Evolutionary conservation across 163 green algal genomes (phyloP).

Genomic region (Prototheca cutis): DNA sequence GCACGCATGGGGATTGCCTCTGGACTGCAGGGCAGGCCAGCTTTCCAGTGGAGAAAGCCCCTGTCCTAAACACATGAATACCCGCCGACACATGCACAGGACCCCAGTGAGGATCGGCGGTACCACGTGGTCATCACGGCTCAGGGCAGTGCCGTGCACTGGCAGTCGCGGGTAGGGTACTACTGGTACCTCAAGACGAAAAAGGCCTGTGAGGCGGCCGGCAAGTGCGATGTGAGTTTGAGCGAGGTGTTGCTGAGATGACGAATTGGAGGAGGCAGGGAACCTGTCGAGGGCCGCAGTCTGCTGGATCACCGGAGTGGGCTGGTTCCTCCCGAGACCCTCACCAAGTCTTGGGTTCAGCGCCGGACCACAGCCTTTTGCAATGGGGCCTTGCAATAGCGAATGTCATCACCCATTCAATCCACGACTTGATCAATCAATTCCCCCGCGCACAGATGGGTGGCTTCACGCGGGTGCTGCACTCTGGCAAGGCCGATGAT

Average conservation of each 20-base stretch:
- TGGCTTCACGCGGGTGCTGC: slow-evolving; percentile 79
- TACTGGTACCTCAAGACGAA: slow-evolving; percentile 60
- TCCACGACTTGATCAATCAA: too few relatives aligned
- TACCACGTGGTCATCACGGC: slow-evolving; percentile 76
- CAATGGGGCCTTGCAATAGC: too few relatives aligned
- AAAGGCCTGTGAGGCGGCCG: slow-evolving; percentile 12
- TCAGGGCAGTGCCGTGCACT: slow-evolving; percentile 66
- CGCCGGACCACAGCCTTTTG: too few relatives aligned
- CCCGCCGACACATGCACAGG: too few relatives aligned
- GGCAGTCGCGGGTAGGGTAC: slow-evolving; percentile 75
- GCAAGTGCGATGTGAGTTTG: slow-evolving; percentile 3
- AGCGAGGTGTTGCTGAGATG: not conserved
- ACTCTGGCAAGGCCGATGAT: slow-evolving; percentile 73
- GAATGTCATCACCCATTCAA: too few relatives aligned
- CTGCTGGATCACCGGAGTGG: too few relatives aligned
- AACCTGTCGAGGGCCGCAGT: not conserved
- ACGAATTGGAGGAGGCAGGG: not conserved
- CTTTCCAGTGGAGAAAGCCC: too few relatives aligned
- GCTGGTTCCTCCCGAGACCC: too few relatives aligned
- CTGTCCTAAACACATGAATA: too few relatives aligned
- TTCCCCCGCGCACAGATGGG: slow-evolving; percentile 34
- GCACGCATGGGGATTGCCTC: too few relatives aligned
- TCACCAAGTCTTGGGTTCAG: too few relatives aligned
- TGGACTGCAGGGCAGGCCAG: too few relatives aligned
- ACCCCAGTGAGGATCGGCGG: slow-evolving; percentile 35